These are phyloP conservation scores for Chaetomiaceae sp. DNA, from an alignment of 2,329 filamentous ascomycete species.

Conservation along the genomic window DNA sequence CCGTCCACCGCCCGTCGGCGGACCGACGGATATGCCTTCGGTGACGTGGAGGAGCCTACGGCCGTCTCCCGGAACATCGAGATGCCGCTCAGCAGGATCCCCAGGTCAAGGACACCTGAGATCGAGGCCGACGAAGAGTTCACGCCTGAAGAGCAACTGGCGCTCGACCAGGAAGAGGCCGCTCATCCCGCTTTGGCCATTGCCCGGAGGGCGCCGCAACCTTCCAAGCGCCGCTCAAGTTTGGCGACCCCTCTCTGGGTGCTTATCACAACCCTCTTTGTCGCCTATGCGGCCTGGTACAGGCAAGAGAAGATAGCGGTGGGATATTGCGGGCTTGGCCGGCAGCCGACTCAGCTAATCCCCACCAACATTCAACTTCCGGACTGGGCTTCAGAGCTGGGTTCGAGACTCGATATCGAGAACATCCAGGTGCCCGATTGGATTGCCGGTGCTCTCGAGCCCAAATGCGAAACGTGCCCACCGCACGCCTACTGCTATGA, in stretches of 20 bases:
- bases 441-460: constrained; percentile 64
- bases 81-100: constrained; percentile 44
- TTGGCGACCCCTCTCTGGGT: constrained; percentile 65
- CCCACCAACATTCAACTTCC: constrained; percentile 43
- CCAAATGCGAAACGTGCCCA: constrained; percentile 86
- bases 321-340: constrained; percentile 86
- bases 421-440: constrained; percentile 62
- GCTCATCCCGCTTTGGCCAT: constrained; percentile 46
- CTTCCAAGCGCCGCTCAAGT: constrained; percentile 39
- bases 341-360: constrained; percentile 50
- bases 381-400: constrained; percentile 35
- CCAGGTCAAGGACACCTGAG: constrained; percentile 34
- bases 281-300: constrained; percentile 76
- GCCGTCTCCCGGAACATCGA: constrained; percentile 57
- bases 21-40: constrained; percentile 42
- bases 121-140: constrained; percentile 84
- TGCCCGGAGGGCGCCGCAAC: constrained; percentile 40
- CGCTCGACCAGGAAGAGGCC: constrained; percentile 66
- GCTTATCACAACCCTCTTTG: constrained; percentile 64
- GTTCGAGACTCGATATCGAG: constrained; percentile 44
- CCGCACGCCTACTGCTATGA: constrained; percentile 83
- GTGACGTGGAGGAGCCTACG: constrained; percentile 50
- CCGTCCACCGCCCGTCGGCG: constrained; percentile 42
- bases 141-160: constrained; percentile 82
- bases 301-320: constrained; percentile 94